Base-by-base conservation (phyloP, 257 asterid species). In the Capsicum rhomboideum region DNA sequence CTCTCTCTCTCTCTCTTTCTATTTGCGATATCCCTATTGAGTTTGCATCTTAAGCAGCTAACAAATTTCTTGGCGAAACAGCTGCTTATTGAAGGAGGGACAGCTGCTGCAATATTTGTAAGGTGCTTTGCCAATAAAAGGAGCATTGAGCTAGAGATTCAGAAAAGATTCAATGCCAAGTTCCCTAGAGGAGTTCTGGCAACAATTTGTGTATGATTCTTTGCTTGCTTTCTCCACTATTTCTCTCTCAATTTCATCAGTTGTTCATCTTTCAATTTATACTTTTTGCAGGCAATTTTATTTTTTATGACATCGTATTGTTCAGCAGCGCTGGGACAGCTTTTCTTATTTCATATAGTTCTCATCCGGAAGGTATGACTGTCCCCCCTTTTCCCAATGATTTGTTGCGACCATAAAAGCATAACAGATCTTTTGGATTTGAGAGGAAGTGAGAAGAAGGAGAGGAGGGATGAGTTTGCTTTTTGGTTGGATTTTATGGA, bases 321-420 rank as follows among this genome's bases (percentile, higher is more conserved):
- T 91, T 77, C 93, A 9, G 98, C 95, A 56, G 98, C 99, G n/a
- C 74, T 94, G 77, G 99, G 98, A 83, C 98, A 96, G 64, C 95
- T 96, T 50, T 90, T 93, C 85, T 89, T 96, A 94, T 96, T 96
- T 90, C 99, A 96, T 80, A 85, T 94, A 10, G 93, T 96, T 86
- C 98, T 96, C 85, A 96, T 96, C 85, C 93, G 91, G 85, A 96
- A 96, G 98, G 99, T 96, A 90, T 28, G n/a, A 83, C 21, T 2
- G 21, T 26, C 74, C 69, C 58, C 53, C 10, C 64, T 59, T 81
- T 59, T 55, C 42, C 17, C 69, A 52, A n/a, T 49, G 81, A 77
- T 77, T 49, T 26, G 26, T 20, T 50, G 81, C 81, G 16, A 28
- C 63, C 37, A 4, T 26, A 77, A 49, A 74, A 77, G 0, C 10